phyloP scores from a whole-genome alignment of 1,284 basidiomycete genomes.

The Phellinidium pouzarii region DNA sequence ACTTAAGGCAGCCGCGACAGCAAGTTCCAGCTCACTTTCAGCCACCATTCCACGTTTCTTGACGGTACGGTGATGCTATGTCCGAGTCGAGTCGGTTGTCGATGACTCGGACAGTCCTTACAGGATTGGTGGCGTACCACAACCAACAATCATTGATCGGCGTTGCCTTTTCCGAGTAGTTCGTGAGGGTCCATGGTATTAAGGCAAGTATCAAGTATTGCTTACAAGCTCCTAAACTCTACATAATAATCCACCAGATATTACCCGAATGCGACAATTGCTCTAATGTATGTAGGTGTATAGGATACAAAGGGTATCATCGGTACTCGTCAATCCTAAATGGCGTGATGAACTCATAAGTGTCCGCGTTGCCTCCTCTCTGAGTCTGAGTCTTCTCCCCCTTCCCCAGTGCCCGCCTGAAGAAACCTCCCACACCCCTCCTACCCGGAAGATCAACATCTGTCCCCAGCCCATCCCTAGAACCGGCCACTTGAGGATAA shows the following conservation, averaged over 20 bases:
- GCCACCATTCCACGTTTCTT: no score
- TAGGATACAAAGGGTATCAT: slow-evolving; percentile 3
- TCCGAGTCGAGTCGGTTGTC: no score
- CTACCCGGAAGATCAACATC: slow-evolving; percentile 22
- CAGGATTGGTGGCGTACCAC: no score
- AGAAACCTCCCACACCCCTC: slow-evolving; percentile 39
- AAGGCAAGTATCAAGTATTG: not conserved
- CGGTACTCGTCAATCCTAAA: slow-evolving; percentile 41
- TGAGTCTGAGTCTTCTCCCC: slow-evolving; percentile 36
- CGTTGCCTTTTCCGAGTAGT: no score
- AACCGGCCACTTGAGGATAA: slow-evolving; percentile 38
- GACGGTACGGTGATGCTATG: no score
- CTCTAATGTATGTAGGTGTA: no score
- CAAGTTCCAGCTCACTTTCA: not conserved
- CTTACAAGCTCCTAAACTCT: not conserved
- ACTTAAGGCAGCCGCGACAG: not conserved
- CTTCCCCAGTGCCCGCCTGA: slow-evolving; percentile 57
- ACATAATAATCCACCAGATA: not conserved
- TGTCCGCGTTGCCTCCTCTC: slow-evolving; percentile 59
- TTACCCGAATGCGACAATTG: not conserved
- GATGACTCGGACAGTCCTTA: no score
- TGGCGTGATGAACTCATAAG: slow-evolving; percentile 72
- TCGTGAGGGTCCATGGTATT: no score
- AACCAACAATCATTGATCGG: no score
- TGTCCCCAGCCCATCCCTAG: slow-evolving; percentile 10